Conservation (phyloP, 768 basidiomycete genomes). For the Lentinula aciculospora region DNA sequence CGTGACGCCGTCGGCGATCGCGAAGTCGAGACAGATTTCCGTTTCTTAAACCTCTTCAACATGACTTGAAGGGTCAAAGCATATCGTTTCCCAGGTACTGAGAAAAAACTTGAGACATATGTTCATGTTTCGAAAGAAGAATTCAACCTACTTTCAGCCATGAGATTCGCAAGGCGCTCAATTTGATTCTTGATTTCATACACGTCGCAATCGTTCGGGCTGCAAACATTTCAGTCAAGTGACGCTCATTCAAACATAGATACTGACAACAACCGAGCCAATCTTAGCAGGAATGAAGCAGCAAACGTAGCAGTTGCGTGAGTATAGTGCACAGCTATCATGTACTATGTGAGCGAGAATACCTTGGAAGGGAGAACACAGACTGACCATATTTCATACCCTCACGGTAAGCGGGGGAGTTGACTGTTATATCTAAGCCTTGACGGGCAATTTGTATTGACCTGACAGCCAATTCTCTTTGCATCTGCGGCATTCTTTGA, state of each 20-base stretch:
- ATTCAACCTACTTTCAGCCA: slow-evolving; percentile 65
- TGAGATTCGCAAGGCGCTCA: slow-evolving; percentile 67
- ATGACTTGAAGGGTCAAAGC: slow-evolving; percentile 87
- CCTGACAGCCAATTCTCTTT: slow-evolving; percentile 72
- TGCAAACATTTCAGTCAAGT: slow-evolving; percentile 19
- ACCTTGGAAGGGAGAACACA: background rate
- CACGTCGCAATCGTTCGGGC: slow-evolving; percentile 81
- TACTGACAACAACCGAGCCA: slow-evolving; percentile 82
- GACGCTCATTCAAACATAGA: background rate
- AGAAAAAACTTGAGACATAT: slow-evolving; percentile 1
- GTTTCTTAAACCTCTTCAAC: slow-evolving; percentile 71
- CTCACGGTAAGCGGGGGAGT: slow-evolving; percentile 78
- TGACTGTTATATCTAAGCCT: slow-evolving; percentile 81
- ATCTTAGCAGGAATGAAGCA: slow-evolving; percentile 82
- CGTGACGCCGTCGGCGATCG: slow-evolving; percentile 58
- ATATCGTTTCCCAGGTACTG: slow-evolving; percentile 91
- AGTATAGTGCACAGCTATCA: slow-evolving; percentile 77
- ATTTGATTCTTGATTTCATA: slow-evolving; percentile 70
- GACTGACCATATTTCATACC: slow-evolving; percentile 84
- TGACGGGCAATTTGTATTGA: slow-evolving; percentile 81
- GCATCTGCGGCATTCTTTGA: slow-evolving; percentile 72
- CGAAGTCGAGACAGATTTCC: slow-evolving; percentile 46
- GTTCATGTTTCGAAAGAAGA: background rate
- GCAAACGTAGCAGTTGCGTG: slow-evolving; percentile 94
- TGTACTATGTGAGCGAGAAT: background rate